Evolutionary conservation across 305 asterid genomes (phyloP), one percentile per base, ranked within the genome.

Genomic region (Solanum hybrid): DNA sequence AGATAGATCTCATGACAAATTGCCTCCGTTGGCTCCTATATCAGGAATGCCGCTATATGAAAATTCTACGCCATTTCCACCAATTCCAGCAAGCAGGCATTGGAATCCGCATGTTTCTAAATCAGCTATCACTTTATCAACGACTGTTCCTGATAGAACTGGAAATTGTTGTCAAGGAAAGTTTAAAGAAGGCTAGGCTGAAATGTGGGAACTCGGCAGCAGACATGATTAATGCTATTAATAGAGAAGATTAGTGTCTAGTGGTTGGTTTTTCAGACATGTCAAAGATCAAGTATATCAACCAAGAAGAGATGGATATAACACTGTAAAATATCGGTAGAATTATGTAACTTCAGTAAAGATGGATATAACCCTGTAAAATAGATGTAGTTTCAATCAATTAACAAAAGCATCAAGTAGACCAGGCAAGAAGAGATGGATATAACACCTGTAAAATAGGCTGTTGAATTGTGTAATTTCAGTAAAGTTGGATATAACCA

Each of bases 31-130:
- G 75, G 39, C 39, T 29, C 31, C 57, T 3, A 85, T 8, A 92
- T 93, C 89, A 95, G 88, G 95, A 92, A 76, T 89, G 26, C 97
- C 94, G 45, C 93, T 94, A 89, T 94, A 95, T 92, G 97, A 93
- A 65, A 96, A 89, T 89, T 97, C 99, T 94, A 96, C 90, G 89
- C 99, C 99, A 31, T 93, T 89, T 89, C 99, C 99, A 39, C 99
- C 99, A 75, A 96, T 97, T 87, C 96, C 99, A 17, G 99, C 99
- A 61, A 92, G 93, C 88, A 96, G 90, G 92, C 99, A 96, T 36
- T 96, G 95, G 93, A 95, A 97, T 61, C 99, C 99, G 38, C 93
- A 84, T 34, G 97, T 92, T 89, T 96, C 97, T 73, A 97, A 85
- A 91, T 96, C 99, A 33, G 94, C 92, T 4, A 96, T 93, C 72